Evolutionary conservation across 352 stramenopile species (phyloP).

Genomic region (Pythium aquatile): DNA sequence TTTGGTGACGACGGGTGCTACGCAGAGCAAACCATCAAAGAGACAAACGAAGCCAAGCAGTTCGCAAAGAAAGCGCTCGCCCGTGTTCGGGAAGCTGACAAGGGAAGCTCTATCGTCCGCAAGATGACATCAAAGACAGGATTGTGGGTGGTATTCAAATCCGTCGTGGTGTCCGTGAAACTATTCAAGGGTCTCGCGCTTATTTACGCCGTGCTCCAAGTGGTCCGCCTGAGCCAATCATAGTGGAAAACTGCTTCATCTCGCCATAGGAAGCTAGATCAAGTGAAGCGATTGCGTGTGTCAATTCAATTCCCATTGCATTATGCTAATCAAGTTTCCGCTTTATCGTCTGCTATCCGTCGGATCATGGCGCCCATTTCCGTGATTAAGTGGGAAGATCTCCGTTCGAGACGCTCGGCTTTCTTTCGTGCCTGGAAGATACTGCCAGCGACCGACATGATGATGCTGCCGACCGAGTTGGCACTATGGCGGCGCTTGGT

Average conservation of each 20-base stretch:
- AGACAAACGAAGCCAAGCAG: background rate
- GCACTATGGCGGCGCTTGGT: constrained; percentile 39
- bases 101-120: background rate
- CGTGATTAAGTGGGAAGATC: constrained; percentile 36
- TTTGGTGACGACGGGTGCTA: no score
- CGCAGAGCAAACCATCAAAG: no score
- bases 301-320: background rate
- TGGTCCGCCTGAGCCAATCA: no score
- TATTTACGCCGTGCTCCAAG: no score
- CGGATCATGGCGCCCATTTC: constrained; percentile 23
- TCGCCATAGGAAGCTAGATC: no score
- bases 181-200: no score
- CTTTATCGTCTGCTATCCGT: background rate
- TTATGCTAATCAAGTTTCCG: background rate
- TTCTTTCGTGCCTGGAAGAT: constrained; percentile 48
- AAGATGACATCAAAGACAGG: no score
- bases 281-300: no score
- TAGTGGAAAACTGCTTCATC: no score
- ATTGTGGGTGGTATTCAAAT: no score
- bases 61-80: background rate
- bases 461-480: constrained; percentile 55
- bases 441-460: constrained; percentile 52
- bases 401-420: constrained; percentile 30
- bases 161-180: no score
- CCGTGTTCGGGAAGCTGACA: background rate